Evolutionary conservation across 768 basidiomycete species (phyloP).

Genomic region (Naganishia onofrii): DNA sequence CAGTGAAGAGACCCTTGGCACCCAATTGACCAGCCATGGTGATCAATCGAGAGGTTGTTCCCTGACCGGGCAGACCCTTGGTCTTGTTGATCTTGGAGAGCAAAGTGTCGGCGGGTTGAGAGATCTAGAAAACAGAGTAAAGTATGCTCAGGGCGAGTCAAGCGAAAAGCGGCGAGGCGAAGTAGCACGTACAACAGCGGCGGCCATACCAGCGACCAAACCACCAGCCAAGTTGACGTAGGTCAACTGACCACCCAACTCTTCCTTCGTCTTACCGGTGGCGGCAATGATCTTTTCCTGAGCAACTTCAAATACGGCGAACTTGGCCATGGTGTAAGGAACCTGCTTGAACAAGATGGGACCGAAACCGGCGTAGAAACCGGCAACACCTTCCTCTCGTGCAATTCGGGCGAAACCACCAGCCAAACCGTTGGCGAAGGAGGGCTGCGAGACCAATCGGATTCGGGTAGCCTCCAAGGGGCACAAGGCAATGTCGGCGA

Average conservation of each 20-base stretch:
- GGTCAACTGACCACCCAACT: conserved; percentile 59
- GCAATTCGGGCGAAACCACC: conserved; percentile 54
- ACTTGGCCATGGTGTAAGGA: conserved; percentile 99
- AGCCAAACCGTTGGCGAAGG: conserved; percentile 54
- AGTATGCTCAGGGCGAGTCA: conserved; percentile 44
- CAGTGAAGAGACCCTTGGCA: conserved; percentile 54
- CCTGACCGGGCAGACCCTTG: conserved; percentile 54
- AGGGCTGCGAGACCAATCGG: conserved; percentile 55
- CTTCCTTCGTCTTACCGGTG: conserved; percentile 71
- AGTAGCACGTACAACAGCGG: conserved; percentile 58
- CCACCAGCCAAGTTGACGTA: conserved; percentile 85
- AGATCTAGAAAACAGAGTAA: conserved; percentile 58
- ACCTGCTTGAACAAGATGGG: conserved; percentile 65
- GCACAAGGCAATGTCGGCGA: conserved; percentile 94
- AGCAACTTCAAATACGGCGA: conserved; percentile 87
- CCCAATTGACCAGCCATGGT: conserved; percentile 54
- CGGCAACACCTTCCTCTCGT: conserved; percentile 53
- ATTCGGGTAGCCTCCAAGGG: conserved; percentile 68
- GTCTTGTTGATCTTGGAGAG: conserved; percentile 88
- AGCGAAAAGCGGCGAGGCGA: neutral
- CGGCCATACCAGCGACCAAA: conserved; percentile 92
- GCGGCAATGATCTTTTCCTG: conserved; percentile 80
- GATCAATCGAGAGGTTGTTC: conserved; percentile 52
- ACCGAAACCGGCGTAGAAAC: conserved; percentile 57
- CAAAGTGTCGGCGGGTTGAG: conserved; percentile 90